phyloP scores from a whole-genome alignment of 257 asterid genomes.

The Gardenia jasminoides region DNA sequence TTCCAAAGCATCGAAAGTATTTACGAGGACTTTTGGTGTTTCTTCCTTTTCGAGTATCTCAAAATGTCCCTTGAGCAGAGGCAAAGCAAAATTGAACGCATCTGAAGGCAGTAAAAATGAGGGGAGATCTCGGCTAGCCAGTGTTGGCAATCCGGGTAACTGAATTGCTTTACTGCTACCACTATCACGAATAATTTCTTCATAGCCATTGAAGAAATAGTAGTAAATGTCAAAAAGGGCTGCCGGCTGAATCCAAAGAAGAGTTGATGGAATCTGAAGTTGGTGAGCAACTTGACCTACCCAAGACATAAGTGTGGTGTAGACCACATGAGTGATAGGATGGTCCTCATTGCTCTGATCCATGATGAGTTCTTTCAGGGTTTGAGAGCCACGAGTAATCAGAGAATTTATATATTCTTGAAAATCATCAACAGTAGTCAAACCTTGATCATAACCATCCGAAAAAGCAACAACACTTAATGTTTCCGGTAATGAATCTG shows the following conservation, averaged over 20 bases:
- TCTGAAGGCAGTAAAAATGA: constrained; percentile 2
- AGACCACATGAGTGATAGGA: not conserved
- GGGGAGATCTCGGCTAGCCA: constrained; percentile 4
- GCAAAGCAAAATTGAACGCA: constrained; percentile 17
- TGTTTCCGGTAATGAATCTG: not conserved
- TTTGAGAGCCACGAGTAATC: not conserved
- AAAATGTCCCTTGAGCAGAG: constrained; percentile 38
- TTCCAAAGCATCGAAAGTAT: constrained; percentile 44
- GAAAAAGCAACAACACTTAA: not conserved
- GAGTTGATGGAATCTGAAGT: not conserved
- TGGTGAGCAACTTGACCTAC: not conserved
- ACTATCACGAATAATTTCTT: not conserved
- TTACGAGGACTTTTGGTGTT: constrained; percentile 41
- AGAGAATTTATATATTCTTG: not conserved
- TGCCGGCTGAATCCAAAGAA: not conserved
- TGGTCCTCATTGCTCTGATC: not conserved
- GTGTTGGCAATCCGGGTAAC: not conserved
- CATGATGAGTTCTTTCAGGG: not conserved
- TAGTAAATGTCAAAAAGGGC: not conserved
- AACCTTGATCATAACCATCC: not conserved
- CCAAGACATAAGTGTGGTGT: not conserved
- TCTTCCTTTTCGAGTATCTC: constrained; percentile 28
- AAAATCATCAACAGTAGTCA: not conserved
- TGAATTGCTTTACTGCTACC: not conserved
- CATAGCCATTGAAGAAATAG: not conserved